Base-by-base conservation (phyloP, 2,329 filamentous ascomycete species). In the Malbranchea cinnamomea region DNA sequence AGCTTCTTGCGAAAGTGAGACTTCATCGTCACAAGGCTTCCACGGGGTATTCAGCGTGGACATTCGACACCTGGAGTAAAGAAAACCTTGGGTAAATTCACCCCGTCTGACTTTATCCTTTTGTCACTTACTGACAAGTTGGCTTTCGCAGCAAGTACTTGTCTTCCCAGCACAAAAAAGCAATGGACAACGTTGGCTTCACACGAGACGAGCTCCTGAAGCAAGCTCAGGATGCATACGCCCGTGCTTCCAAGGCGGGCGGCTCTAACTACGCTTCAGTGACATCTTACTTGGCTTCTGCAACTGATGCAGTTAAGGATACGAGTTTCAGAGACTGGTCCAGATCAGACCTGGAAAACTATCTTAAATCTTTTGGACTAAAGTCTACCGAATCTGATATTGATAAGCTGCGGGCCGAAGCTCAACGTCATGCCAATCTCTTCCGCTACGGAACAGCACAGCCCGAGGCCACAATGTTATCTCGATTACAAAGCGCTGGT, bases 301-400 rank as follows among this genome's bases (percentile, higher is more conserved):
- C 72, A 16, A 81, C 79, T 4, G 67, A 67, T 33, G 49, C 67
- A 6, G 76, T 65, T 27, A 83, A 81, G 59, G 61, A 71, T 27
- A 63, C 55, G 14, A 62, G 68, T 1, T 87, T 87, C 39, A 72
- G 83, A 30, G 70, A 69, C 1, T 87, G 80, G 80, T 78, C 64
- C 14, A 60, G 65, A 28, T 67, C 63, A 23, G 78, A 87, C 15
- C 61, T 89, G 37, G 85, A 87, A 63, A 60, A 69, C 1, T 87
- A 85, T 46, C 68, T 87, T 5, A 80, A 87, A 48, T 78, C 72
- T 37, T 87, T 83, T 40, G 81, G 81, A 21, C 60, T 87, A 23
- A 64, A 67, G 31, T 59, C 68, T 23, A 76, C 74, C 24, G 74
- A 74, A 4, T 74, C 72, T 11, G 76, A 61, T 34, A 43, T 73